Evolutionary conservation across 306 rosid genomes (phyloP), one percentile per base, ranked within the genome.

Genomic region (Glycyrrhiza uralensis): DNA sequence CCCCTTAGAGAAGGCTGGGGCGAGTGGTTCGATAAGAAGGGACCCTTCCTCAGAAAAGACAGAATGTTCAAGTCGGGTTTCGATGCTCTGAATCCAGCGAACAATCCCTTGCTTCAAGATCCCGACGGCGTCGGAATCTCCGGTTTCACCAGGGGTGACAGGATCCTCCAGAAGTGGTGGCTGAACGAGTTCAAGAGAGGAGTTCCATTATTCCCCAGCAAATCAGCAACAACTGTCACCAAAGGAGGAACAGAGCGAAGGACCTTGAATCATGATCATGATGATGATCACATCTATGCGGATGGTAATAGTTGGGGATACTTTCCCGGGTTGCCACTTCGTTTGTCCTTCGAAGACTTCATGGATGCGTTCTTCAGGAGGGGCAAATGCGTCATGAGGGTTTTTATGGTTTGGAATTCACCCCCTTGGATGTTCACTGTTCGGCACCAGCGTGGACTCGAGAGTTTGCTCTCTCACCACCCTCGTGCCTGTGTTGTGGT

Each of bases 351-450:
- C 68, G 74, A 84, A 1, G 75, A 80, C n/a, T 94, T 94, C 68
- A 84, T 94, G 85, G 84, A 84, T 49, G 77, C 57, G 9, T 94
- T 94, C 79, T 91, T 91, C 71, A 82, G 80, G 78, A 61, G 29
- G 33, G 90, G 87, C 9, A 84, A 85, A 44, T 94, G 99, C 44
- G 68, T 70, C 6, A 54, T 81, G 68, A 88, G 86, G 76, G 90
- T 94, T 38, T 91, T 87, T 75, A 87, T 91, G 97, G 97, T 94
- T 67, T 94, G 97, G 97, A 91, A 91, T 81, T 94, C 99, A 8
- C 97, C 97, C 0, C 95, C 97, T 71, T 94, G 99, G 99, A 94
- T 89, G 99, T 94, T 32, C 36, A 78, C 84, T 18, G 86, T 88
- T 45, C 71, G 97, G 66, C 81, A 85, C 51, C 99, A 94, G 76